phyloP scores from a whole-genome alignment of 2,329 filamentous ascomycete species.

The Colletotrichum abscissum region DNA sequence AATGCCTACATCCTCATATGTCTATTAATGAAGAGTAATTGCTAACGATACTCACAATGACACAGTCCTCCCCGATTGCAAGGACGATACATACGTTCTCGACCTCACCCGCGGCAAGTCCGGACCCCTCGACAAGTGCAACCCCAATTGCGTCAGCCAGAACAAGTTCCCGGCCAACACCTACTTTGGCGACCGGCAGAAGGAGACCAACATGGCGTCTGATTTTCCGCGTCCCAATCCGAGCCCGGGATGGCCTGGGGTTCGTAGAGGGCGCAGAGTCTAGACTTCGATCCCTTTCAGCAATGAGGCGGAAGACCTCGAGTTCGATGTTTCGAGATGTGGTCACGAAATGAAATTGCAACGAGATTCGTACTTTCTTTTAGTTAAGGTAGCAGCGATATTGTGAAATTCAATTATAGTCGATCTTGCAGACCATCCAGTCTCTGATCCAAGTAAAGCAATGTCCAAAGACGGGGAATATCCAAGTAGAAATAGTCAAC shows the following conservation, averaged over 20 bases:
- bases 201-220: constrained; percentile 28
- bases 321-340: too few relatives aligned
- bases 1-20: neutral
- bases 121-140: constrained; percentile 34
- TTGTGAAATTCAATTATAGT: neutral
- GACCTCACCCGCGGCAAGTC: constrained; percentile 34
- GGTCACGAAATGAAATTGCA: too few relatives aligned
- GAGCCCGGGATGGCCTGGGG: neutral
- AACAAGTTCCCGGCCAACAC: constrained; percentile 33
- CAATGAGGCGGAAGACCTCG: too few relatives aligned
- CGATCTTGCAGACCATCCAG: constrained; percentile 1
- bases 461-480: neutral
- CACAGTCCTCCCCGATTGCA: constrained; percentile 34
- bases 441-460: neutral
- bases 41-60: neutral
- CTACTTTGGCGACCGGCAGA: constrained; percentile 34
- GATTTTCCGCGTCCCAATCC: constrained; percentile 14
- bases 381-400: neutral
- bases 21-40: too few relatives aligned
- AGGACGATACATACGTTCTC: constrained; percentile 33
- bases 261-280: neutral
- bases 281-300: neutral
- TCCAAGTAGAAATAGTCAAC: neutral
- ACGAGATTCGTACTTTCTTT: neutral
- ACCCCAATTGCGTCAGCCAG: constrained; percentile 36